These are phyloP conservation scores for Nicotiana obtusifolia DNA, from an alignment of 257 asterid species.

Conservation along the genomic window DNA sequence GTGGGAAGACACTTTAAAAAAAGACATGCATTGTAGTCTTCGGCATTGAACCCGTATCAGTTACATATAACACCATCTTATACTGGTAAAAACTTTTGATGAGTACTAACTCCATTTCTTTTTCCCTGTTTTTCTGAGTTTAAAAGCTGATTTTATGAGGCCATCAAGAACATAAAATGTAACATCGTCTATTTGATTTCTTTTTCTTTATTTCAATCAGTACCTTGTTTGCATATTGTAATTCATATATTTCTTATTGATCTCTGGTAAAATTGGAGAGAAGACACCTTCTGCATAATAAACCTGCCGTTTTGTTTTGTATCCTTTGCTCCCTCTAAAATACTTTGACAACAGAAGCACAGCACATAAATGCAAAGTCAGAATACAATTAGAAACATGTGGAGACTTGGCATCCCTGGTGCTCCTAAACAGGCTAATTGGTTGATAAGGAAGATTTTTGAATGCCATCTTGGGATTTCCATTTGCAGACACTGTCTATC, in stretches of 20 bases:
- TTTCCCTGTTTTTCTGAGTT: background rate
- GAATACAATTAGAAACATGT: no score
- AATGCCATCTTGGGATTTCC: no score
- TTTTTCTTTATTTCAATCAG: background rate
- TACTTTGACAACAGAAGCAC: background rate
- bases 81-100: background rate
- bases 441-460: no score
- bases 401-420: no score
- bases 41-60: background rate
- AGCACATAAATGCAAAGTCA: background rate
- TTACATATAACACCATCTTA: background rate
- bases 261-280: background rate
- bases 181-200: background rate
- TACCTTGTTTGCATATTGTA: background rate
- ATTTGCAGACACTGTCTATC: no score
- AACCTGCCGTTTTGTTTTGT: background rate
- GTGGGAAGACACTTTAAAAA: background rate
- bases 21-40: background rate
- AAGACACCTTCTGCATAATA: background rate
- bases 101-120: background rate
- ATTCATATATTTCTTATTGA: background rate
- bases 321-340: background rate
- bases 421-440: no score
- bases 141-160: background rate
- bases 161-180: background rate